phyloP scores from a whole-genome alignment of 2,329 filamentous ascomycete genomes.

The Diaporthe vaccinii region DNA sequence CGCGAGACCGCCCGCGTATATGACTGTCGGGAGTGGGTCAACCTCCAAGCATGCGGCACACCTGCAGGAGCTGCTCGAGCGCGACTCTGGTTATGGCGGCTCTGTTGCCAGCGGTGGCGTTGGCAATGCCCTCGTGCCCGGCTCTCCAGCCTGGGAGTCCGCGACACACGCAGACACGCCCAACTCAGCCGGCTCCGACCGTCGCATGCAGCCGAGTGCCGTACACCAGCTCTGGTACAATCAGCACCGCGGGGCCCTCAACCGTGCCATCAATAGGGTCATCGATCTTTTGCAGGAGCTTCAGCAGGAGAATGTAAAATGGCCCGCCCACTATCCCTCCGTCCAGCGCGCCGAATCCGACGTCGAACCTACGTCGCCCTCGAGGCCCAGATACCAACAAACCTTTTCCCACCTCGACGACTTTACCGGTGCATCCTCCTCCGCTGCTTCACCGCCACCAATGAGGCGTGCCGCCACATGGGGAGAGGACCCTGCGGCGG shows the following conservation, averaged over 20 bases:
- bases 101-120: slow-evolving; percentile 77
- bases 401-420: slow-evolving; percentile 72
- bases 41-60: slow-evolving; percentile 85
- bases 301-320: slow-evolving; percentile 89
- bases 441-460: slow-evolving; percentile 43
- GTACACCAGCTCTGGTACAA: slow-evolving; percentile 97
- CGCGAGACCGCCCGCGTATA: slow-evolving; percentile 65
- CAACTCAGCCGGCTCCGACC: slow-evolving; percentile 70
- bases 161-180: slow-evolving; percentile 60
- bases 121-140: slow-evolving; percentile 52
- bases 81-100: slow-evolving; percentile 92
- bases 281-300: slow-evolving; percentile 86
- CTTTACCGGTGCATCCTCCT: slow-evolving; percentile 51
- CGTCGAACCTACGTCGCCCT: slow-evolving; percentile 59
- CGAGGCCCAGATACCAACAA: slow-evolving; percentile 74
- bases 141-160: slow-evolving; percentile 58
- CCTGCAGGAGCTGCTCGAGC: slow-evolving; percentile 84
- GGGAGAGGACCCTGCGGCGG: slow-evolving; percentile 68
- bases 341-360: slow-evolving; percentile 72
- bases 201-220: slow-evolving; percentile 80
- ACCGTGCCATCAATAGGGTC: slow-evolving; percentile 86
- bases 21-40: slow-evolving; percentile 88
- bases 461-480: slow-evolving; percentile 81
- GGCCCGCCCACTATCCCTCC: slow-evolving; percentile 96
- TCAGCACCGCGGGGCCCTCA: slow-evolving; percentile 88